These are phyloP conservation scores for Cystofilobasidium macerans DNA, from an alignment of 768 basidiomycete species.

Conservation along the genomic window DNA sequence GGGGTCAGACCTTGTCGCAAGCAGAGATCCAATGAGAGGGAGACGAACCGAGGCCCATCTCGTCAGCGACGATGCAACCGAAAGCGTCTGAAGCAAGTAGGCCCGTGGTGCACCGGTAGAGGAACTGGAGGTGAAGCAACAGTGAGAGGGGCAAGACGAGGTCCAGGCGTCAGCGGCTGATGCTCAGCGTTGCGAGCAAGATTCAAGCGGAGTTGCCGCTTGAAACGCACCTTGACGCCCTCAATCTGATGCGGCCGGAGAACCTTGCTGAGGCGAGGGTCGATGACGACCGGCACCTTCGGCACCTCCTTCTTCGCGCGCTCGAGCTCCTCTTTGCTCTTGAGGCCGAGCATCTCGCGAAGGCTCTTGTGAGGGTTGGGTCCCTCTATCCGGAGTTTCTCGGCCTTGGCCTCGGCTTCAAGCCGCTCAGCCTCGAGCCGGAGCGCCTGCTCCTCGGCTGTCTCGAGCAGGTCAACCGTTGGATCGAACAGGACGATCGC, in stretches of 20 bases:
- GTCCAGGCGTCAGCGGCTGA: too few species aligned
- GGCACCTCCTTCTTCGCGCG: constrained; percentile 43
- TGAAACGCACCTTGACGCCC: constrained; percentile 82
- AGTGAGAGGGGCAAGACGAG: too few species aligned
- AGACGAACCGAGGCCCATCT: constrained; percentile 78
- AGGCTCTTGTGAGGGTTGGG: constrained; percentile 89
- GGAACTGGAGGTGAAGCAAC: constrained; percentile 50
- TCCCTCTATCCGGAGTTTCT: constrained; percentile 48
- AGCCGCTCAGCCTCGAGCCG: constrained; percentile 50
- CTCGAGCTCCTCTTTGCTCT: constrained; percentile 45
- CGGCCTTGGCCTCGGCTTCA: constrained; percentile 43
- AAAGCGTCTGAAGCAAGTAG: constrained; percentile 78
- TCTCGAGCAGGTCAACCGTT: constrained; percentile 83
- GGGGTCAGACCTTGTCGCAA: background rate
- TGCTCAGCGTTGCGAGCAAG: too few species aligned
- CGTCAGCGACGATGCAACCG: constrained; percentile 96
- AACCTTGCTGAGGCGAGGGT: constrained; percentile 73
- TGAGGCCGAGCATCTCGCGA: constrained; percentile 62
- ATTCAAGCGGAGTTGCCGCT: too few species aligned
- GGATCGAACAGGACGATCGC: constrained; percentile 96
- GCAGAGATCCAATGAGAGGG: background rate
- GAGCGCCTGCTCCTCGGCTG: constrained; percentile 69
- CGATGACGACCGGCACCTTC: constrained; percentile 95
- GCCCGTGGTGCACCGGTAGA: constrained; percentile 90
- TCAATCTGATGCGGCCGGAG: constrained; percentile 96